Evolutionary conservation across 2,329 filamentous ascomycete genomes (phyloP).

Genomic region (Fusarium robinianum): DNA sequence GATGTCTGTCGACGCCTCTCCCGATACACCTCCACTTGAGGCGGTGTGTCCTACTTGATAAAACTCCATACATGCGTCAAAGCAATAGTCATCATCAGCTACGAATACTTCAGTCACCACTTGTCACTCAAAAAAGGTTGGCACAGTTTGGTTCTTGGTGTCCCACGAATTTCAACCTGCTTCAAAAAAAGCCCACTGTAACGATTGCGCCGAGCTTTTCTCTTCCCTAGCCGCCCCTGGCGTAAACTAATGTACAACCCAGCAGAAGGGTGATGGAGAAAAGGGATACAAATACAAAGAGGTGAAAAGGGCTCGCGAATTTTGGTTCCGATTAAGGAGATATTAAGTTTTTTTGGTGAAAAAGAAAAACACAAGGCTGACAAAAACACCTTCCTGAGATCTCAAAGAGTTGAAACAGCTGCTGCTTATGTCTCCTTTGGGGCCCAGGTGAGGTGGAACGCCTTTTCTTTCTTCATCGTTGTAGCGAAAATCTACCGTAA

Average conservation of each 20-base stretch:
- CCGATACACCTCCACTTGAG: too few species aligned
- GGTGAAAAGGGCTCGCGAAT: constrained; percentile 35
- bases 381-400: constrained; percentile 36
- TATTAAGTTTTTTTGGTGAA: constrained; percentile 41
- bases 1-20: too few species aligned
- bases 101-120: constrained; percentile 1
- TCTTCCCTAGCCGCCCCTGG: constrained; percentile 38
- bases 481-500: constrained; percentile 45
- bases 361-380: constrained; percentile 36
- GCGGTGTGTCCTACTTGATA: too few species aligned
- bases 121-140: constrained; percentile 2
- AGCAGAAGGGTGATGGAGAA: constrained; percentile 41
- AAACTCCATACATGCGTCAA: too few species aligned
- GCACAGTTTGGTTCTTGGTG: constrained; percentile 11
- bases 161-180: constrained; percentile 15
- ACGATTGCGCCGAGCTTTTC: constrained; percentile 43
- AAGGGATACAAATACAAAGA: constrained; percentile 44
- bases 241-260: constrained; percentile 46
- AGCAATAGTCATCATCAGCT: too few species aligned
- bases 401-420: constrained; percentile 36
- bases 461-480: constrained; percentile 36
- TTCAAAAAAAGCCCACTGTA: constrained; percentile 40
- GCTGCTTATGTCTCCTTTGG: constrained; percentile 34
- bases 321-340: constrained; percentile 37
- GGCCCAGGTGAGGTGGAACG: constrained; percentile 35